Evolutionary conservation across 257 asterid genomes (phyloP).

Genomic region (Oldenlandia corymbosa): DNA sequence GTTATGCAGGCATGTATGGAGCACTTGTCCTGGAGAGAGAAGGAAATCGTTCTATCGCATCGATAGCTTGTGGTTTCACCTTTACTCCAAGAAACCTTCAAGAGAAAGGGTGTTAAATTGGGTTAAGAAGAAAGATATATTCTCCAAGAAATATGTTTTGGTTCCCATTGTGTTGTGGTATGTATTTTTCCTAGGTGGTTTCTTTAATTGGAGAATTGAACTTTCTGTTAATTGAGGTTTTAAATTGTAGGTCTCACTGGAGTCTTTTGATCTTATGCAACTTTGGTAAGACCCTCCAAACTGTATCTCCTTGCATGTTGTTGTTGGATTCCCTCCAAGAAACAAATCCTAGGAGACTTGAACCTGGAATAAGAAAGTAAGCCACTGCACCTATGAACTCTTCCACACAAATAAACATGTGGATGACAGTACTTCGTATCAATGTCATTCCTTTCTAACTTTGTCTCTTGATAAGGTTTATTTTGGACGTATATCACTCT

Average conservation of each 20-base stretch:
- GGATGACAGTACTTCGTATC: neutral
- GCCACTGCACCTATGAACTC: neutral
- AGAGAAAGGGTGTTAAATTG: constrained; percentile 2
- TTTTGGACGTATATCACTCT: constrained; percentile 37
- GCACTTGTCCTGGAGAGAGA: constrained; percentile 38
- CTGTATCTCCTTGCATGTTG: constrained; percentile 57
- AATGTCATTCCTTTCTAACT: neutral
- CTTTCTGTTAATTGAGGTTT: constrained; percentile 6
- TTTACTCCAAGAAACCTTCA: neutral
- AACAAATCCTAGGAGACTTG: constrained; percentile 34
- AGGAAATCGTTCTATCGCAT: constrained; percentile 24
- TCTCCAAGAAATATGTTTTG: constrained; percentile 31
- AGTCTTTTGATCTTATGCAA: constrained; percentile 72
- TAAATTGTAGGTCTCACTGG: constrained; percentile 62
- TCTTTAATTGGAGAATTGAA: neutral
- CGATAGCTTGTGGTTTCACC: constrained; percentile 3
- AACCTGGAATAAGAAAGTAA: constrained; percentile 60
- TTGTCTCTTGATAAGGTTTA: constrained; percentile 35
- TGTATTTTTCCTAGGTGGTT: constrained; percentile 16
- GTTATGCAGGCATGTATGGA: constrained; percentile 50
- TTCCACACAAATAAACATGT: neutral
- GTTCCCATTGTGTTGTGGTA: constrained; percentile 73
- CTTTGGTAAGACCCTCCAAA: constrained; percentile 38
- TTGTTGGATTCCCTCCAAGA: constrained; percentile 54
- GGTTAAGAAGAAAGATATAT: neutral